Conservation (phyloP, 306 rosid genomes). For the Trifolium pratense region DNA sequence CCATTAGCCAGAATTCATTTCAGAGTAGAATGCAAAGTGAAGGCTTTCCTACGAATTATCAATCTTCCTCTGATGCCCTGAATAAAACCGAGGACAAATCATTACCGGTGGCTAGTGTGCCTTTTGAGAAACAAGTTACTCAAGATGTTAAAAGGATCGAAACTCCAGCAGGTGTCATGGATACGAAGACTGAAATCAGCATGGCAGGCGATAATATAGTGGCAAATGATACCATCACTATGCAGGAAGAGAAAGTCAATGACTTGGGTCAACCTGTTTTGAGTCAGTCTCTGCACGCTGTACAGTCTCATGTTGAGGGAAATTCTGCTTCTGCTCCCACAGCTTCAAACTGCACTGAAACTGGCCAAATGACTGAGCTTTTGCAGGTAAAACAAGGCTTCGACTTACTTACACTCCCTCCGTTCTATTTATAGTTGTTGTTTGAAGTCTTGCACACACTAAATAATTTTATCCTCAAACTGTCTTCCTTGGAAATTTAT, state of each 20-base stretch:
- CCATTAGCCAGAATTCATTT: conserved; percentile 47
- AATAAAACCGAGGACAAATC: conserved; percentile 47
- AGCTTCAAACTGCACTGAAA: conserved; percentile 49
- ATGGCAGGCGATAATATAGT: conserved; percentile 42
- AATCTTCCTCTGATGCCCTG: conserved; percentile 41
- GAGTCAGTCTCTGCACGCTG: conserved; percentile 68
- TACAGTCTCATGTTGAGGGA: conserved; percentile 46
- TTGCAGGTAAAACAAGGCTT: conserved; percentile 70
- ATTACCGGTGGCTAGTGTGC: conserved; percentile 43
- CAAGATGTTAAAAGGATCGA: conserved; percentile 62
- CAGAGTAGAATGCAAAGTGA: conserved; percentile 43
- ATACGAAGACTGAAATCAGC: conserved; percentile 47
- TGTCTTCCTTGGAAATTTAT: neutral
- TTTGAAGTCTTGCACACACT: no score
- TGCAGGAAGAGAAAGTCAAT: conserved; percentile 45
- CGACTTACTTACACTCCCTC: neutral
- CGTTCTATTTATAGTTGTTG: no score
- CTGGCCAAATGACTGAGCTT: conserved; percentile 67
- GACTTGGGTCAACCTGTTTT: conserved; percentile 54
- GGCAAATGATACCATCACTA: conserved; percentile 38
- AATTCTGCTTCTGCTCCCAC: conserved; percentile 43
- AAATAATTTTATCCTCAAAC: neutral
- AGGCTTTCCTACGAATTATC: conserved; percentile 37
- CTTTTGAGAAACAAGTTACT: conserved; percentile 57
- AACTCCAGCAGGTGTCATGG: conserved; percentile 46